Conservation (phyloP, 306 rosid genomes). For the Erythrophleum fordii region DNA sequence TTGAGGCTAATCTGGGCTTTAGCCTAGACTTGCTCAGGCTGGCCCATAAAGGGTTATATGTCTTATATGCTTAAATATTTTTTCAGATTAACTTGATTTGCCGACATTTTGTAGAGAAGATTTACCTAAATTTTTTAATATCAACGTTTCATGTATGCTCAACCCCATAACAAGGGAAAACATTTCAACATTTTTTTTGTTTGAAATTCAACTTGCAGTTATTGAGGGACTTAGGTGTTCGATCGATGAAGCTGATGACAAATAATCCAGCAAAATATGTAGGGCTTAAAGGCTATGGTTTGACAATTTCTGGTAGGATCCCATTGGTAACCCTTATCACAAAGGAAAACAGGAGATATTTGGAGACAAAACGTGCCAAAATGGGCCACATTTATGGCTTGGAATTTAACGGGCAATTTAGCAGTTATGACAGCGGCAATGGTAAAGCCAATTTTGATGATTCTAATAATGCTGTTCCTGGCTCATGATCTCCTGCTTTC, state of each 20-base stretch:
- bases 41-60: background rate
- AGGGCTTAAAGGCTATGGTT: constrained; percentile 88
- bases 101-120: background rate
- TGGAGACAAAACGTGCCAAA: constrained; percentile 77
- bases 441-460: constrained; percentile 41
- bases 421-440: constrained; percentile 43
- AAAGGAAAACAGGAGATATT: constrained; percentile 70
- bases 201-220: constrained; percentile 56
- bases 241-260: constrained; percentile 89
- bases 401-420: constrained; percentile 46
- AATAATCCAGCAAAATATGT: constrained; percentile 85
- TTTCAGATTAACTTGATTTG: background rate
- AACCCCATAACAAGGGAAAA: background rate
- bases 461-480: constrained; percentile 38
- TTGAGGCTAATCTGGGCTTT: background rate
- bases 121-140: background rate
- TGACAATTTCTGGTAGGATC: constrained; percentile 74
- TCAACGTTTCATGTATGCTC: background rate
- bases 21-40: background rate
- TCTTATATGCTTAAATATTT: background rate
- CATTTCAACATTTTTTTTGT: background rate
- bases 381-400: constrained; percentile 74
- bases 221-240: constrained; percentile 74
- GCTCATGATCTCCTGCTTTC: constrained; percentile 21
- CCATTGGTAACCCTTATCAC: constrained; percentile 76